Conservation (phyloP, 257 asterid genomes). For the Solanum raphanifolium region DNA sequence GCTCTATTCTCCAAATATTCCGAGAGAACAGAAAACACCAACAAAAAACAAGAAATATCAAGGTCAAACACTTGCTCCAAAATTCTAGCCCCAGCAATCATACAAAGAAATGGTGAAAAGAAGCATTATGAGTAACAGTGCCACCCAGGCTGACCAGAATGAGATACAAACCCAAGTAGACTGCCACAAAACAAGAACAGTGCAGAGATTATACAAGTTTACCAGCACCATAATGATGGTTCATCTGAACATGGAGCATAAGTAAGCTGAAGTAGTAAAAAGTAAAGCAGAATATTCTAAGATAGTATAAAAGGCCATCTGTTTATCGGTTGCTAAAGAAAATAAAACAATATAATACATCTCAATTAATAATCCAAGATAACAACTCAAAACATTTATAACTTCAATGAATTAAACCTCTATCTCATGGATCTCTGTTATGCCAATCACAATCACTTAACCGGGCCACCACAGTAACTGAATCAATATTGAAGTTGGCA, state of each 20-base stretch:
- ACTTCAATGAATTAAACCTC: neutral
- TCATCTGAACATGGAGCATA: neutral
- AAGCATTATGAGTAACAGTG: neutral
- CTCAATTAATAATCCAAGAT: neutral
- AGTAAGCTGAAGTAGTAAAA: neutral
- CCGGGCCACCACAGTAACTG: neutral
- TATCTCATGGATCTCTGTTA: neutral
- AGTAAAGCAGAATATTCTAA: neutral
- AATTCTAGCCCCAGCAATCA: neutral
- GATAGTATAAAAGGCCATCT: neutral
- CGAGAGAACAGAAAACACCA: neutral
- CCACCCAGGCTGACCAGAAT: neutral
- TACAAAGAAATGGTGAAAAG: constrained; percentile 1
- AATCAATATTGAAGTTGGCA: neutral
- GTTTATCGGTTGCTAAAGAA: neutral
- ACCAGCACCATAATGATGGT: neutral
- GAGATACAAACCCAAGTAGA: neutral
- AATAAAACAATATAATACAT: neutral
- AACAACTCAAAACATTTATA: neutral
- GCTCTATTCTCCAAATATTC: neutral
- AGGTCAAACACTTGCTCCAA: neutral
- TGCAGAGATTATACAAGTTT: neutral
- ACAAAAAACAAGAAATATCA: neutral
- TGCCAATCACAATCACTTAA: neutral
- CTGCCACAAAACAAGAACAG: neutral